phyloP scores from a whole-genome alignment of 768 basidiomycete species.

The Pleurotus giganteus region DNA sequence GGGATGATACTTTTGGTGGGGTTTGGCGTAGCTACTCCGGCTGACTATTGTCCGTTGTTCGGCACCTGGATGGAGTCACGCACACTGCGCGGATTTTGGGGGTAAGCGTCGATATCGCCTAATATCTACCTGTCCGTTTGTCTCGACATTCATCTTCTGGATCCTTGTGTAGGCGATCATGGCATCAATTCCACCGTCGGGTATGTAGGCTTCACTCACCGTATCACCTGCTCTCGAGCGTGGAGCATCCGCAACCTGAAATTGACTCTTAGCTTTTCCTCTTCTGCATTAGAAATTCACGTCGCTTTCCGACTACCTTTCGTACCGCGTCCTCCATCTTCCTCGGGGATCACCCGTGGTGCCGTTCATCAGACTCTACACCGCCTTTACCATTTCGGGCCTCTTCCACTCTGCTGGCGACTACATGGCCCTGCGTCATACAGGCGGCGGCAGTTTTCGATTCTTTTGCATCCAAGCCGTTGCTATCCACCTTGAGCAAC shows the following conservation, averaged over 20 bases:
- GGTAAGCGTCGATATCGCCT: slow-evolving; percentile 16
- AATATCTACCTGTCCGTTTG: too few relatives aligned
- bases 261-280: not conserved
- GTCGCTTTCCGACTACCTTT: slow-evolving; percentile 21
- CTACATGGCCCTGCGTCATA: slow-evolving; percentile 13
- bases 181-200: slow-evolving; percentile 28
- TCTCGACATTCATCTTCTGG: too few relatives aligned
- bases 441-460: slow-evolving; percentile 13
- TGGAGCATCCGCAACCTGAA: too few relatives aligned
- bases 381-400: slow-evolving; percentile 29
- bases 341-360: too few relatives aligned
- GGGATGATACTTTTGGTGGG: not conserved
- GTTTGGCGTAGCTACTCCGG: slow-evolving; percentile 10
- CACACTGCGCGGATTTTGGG: slow-evolving; percentile 30
- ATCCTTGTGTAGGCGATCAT: slow-evolving; percentile 21
- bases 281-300: slow-evolving; percentile 14
- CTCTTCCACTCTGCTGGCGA: slow-evolving; percentile 25
- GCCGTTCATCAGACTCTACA: slow-evolving; percentile 27
- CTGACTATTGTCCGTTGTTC: slow-evolving; percentile 26
- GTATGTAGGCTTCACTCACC: slow-evolving; percentile 16
- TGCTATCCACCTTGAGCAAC: slow-evolving; percentile 27
- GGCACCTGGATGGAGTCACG: slow-evolving; percentile 25
- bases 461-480: slow-evolving; percentile 29
- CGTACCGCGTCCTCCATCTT: slow-evolving; percentile 21
- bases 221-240: too few relatives aligned